phyloP scores from a whole-genome alignment of 495 filamentous ascomycete genomes.

The Venustampulla echinocandica region DNA sequence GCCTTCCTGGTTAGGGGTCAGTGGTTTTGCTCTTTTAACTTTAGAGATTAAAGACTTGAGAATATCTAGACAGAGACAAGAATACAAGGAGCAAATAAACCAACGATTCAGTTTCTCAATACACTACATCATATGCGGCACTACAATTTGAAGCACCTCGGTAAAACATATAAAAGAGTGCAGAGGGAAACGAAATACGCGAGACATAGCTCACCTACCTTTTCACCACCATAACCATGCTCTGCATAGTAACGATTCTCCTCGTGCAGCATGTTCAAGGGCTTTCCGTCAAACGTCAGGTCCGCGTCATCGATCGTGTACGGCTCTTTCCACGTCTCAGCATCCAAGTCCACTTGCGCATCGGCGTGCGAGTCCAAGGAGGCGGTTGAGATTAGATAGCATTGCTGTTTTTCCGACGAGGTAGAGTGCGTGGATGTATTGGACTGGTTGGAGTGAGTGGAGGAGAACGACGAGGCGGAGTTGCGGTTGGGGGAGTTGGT shows the following conservation, averaged over 20 bases:
- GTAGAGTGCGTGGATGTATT: no score
- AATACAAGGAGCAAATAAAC: no score
- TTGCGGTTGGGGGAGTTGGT: neutral
- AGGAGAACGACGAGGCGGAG: neutral
- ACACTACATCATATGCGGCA: no score
- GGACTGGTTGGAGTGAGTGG: no score
- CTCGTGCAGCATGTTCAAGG: constrained; percentile 46
- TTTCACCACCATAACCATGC: constrained; percentile 6
- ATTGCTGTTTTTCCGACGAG: constrained; percentile 4
- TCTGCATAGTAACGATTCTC: constrained; percentile 34
- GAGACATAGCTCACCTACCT: constrained; percentile 1
- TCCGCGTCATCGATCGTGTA: constrained; percentile 49
- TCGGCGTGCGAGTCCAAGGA: neutral
- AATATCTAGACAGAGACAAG: no score
- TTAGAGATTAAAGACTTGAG: no score
- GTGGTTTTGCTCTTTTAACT: no score
- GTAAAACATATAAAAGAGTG: no score
- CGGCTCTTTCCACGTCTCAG: constrained; percentile 36
- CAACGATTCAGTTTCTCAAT: no score
- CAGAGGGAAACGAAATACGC: no score
- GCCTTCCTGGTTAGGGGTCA: no score
- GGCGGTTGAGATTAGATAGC: constrained; percentile 13
- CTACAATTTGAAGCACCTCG: no score
- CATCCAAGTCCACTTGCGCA: constrained; percentile 10
- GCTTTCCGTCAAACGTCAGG: constrained; percentile 48